Percentiles rank a stretch among this genome's conserved stretches.
Conservation (phyloP, 2,329 filamentous ascomycete genomes). For the Penicillium sclerotiorum region DNA sequence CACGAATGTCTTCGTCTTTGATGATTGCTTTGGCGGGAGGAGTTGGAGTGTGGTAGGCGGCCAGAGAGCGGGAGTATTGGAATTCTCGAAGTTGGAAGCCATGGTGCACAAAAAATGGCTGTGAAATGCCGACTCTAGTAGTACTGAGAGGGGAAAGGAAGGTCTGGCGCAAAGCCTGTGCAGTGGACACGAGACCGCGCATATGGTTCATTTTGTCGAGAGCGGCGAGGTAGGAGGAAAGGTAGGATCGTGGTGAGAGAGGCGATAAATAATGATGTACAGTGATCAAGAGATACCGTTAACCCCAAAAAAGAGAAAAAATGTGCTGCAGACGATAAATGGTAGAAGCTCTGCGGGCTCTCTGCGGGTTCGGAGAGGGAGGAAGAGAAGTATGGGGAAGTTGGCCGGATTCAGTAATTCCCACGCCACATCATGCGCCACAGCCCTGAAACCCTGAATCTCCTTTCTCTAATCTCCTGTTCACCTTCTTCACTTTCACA, state of each 20-base stretch:
- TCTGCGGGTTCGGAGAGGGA: neutral
- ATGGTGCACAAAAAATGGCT: constrained; percentile 9
- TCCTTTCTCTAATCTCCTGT: constrained; percentile 22
- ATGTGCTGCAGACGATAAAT: too few relatives aligned
- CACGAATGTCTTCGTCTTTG: constrained; percentile 39
- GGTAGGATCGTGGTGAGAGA: neutral
- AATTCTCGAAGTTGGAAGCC: constrained; percentile 19
- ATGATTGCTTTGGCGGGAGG: constrained; percentile 18
- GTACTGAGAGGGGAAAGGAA: constrained; percentile 28
- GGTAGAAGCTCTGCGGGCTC: too few relatives aligned
- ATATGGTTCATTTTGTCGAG: constrained; percentile 35
- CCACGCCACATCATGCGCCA: constrained; percentile 29
- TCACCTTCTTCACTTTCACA: constrained; percentile 10
- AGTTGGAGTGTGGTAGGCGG: constrained; percentile 9
- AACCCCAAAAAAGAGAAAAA: too few relatives aligned
- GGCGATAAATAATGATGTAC: too few relatives aligned
- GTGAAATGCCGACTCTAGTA: constrained; percentile 17
- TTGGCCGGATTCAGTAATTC: constrained; percentile 18
- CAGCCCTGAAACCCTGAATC: constrained; percentile 23
- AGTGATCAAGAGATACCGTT: neutral
- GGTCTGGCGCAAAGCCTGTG: constrained; percentile 34
- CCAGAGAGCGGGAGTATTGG: constrained; percentile 16
- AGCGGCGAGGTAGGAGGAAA: neutral
- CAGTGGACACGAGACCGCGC: constrained; percentile 35
- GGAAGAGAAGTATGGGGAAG: constrained; percentile 10